phyloP scores from a whole-genome alignment of 2,329 filamentous ascomycete species.

The Ustulina deusta region DNA sequence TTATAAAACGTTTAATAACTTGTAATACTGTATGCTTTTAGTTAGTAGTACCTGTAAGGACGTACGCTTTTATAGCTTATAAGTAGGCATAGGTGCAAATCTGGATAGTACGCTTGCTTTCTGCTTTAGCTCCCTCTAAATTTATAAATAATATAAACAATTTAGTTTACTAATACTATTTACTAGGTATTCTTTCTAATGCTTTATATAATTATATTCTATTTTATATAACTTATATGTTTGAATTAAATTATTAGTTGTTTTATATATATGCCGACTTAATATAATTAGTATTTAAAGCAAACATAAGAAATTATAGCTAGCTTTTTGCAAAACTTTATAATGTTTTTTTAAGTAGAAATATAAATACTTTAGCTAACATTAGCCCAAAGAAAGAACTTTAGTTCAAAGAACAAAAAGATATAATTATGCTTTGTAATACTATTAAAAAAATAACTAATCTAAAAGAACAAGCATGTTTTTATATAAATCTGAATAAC shows the following conservation, averaged over 20 bases:
- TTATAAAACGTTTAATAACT: constrained; percentile 19
- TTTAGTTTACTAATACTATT: too few relatives aligned
- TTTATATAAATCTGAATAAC: too few relatives aligned
- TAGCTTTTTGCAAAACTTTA: too few relatives aligned
- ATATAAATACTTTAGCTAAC: neutral
- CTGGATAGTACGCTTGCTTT: constrained; percentile 6
- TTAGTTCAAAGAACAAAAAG: neutral
- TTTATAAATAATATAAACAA: too few relatives aligned
- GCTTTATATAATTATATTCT: constrained; percentile 2
- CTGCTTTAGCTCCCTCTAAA: neutral
- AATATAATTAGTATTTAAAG: neutral
- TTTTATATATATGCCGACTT: constrained; percentile 1
- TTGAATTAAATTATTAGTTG: constrained; percentile 8
- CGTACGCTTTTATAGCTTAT: constrained; percentile 7
- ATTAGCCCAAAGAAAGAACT: too few relatives aligned
- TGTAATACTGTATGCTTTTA: constrained; percentile 17
- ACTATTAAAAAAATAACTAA: too few relatives aligned
- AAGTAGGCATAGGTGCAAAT: constrained; percentile 14
- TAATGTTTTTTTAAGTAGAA: neutral
- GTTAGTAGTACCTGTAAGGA: constrained; percentile 1
- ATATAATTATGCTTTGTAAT: constrained; percentile 16
- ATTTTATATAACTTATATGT: constrained; percentile 9
- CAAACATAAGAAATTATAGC: neutral
- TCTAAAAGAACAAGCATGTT: too few relatives aligned
- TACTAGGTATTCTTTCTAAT: constrained; percentile 11